Conservation (phyloP, 306 rosid species). For the Vigna hirtella region DNA sequence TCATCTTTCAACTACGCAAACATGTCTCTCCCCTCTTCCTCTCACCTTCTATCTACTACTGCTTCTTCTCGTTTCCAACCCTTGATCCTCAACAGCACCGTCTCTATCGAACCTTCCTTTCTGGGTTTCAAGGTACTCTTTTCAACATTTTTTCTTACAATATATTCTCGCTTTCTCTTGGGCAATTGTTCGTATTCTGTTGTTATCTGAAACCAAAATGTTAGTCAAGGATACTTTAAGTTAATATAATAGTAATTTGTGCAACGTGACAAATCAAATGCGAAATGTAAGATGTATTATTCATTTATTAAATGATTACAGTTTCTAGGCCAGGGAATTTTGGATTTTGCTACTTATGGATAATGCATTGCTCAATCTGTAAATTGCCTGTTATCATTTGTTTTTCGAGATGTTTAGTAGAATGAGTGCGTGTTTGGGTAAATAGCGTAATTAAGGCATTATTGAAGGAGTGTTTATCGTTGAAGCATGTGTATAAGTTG, state of each 20-base stretch:
- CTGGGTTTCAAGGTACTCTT: constrained; percentile 56
- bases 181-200: background rate
- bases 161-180: background rate
- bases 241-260: background rate
- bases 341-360: background rate
- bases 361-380: constrained; percentile 25
- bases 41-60: constrained; percentile 54
- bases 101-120: constrained; percentile 42
- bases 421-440: background rate
- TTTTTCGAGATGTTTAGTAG: constrained; percentile 7
- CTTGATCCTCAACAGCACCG: constrained; percentile 43
- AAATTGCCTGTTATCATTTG: constrained; percentile 31
- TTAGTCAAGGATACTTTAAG: background rate
- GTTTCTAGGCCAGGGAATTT: background rate
- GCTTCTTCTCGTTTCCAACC: constrained; percentile 55
- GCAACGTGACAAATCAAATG: constrained; percentile 11
- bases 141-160: background rate
- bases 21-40: constrained; percentile 61
- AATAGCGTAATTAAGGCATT: background rate
- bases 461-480: background rate
- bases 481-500: background rate
- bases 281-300: background rate
- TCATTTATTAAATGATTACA: background rate
- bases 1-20: constrained; percentile 27
- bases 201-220: background rate